Conservation (phyloP, 352 stramenopile species). For the Globisporangium spiculum region DNA sequence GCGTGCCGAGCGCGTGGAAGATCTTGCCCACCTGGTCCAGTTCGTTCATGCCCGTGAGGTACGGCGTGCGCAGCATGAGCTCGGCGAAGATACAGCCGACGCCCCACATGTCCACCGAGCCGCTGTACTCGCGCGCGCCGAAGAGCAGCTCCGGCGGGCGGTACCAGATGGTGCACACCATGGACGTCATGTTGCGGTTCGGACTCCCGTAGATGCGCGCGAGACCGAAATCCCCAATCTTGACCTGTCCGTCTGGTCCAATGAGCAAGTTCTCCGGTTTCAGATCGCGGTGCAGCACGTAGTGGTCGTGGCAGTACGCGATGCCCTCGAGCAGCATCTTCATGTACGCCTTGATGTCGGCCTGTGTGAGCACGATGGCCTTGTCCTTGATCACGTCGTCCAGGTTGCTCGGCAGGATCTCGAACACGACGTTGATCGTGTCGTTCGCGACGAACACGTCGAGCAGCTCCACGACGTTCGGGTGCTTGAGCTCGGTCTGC, state of each 20-base stretch:
- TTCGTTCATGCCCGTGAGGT: conserved; percentile 80
- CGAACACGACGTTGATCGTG: conserved; percentile 89
- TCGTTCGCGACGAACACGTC: conserved; percentile 88
- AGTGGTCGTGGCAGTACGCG: conserved; percentile 80
- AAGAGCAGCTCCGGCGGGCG: conserved; percentile 86
- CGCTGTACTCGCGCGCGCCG: conserved; percentile 80
- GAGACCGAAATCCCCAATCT: conserved; percentile 88
- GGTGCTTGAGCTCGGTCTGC: conserved; percentile 83
- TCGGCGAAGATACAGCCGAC: conserved; percentile 87
- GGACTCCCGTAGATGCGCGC: conserved; percentile 80
- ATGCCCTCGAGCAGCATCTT: conserved; percentile 79
- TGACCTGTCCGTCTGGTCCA: conserved; percentile 71
- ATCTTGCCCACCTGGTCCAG: conserved; percentile 87
- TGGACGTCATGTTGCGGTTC: conserved; percentile 87
- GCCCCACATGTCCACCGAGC: conserved; percentile 86
- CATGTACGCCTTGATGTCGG: conserved; percentile 89
- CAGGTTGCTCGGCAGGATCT: conserved; percentile 84
- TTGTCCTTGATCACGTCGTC: conserved; percentile 91
- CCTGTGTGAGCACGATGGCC: conserved; percentile 74
- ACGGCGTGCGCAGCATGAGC: conserved; percentile 79
- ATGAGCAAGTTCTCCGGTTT: conserved; percentile 90
- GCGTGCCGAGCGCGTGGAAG: conserved; percentile 83
- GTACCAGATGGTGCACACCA: conserved; percentile 90
- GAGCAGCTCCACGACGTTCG: conserved; percentile 83
- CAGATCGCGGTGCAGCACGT: conserved; percentile 83